Evolutionary conservation across 495 filamentous ascomycete genomes (phyloP), one percentile per base, ranked within the genome.

Genomic region (Penicillium silybi): DNA sequence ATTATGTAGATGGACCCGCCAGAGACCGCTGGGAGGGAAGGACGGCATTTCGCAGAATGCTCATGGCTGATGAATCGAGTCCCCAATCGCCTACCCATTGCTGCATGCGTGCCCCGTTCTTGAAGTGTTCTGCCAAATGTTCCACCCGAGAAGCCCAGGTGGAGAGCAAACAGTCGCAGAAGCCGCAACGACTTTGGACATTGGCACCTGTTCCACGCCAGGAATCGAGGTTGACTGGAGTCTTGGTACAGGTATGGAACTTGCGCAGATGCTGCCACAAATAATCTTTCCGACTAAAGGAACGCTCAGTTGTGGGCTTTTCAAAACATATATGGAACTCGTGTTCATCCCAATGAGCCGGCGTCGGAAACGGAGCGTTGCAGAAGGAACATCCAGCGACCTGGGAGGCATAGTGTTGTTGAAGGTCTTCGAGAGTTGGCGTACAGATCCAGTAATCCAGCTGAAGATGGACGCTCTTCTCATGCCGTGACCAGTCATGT

Each of bases 281-380:
- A 62, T 95, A 87, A 59, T 95, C 89, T 68, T 92, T 95, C 15
- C 89, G 80, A 46, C 85, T 89, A 61, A 92, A 95, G 0, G 87
- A 87, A 1, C 89, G 79, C 45, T 88, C 84, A 34, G 77, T 70
- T 1, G 79, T 46, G 0, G 85, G 80, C 35, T 85, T 81, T 52
- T 83, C 81, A 34, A 81, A 81, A 58, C 89, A 93, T 16, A 81
- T 65, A 3, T 77, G 74, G 65, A 87, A 85, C 57, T 89, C 88
- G 67, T 93, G 89, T 6, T 69, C 74, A 46, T 88, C 86, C 18
- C 83, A 68, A 59, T 92, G 89, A 2, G 77, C 75, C 2, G 77
- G 66, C 7, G 77, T 62, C 2, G 86, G 85, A 46, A 84, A 77
- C 0, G 71, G 57, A 1, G 71, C 62, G 13, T 83, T 80, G 59